phyloP scores from a whole-genome alignment of 2,329 filamentous ascomycete species.

The Blastomyces gilchristii region DNA sequence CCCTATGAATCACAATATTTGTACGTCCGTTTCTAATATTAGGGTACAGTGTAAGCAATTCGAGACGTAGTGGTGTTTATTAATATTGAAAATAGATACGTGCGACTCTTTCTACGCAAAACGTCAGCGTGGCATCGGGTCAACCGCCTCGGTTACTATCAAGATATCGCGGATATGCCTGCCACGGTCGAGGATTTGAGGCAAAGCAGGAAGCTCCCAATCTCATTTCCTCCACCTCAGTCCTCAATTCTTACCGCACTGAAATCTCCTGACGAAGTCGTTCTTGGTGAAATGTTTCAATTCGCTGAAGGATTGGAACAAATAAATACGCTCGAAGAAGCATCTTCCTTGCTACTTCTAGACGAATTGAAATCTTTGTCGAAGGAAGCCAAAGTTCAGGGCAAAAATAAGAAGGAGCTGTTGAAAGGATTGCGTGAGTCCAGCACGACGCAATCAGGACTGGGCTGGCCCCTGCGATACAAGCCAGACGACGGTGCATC shows the following conservation, averaged over 20 bases:
- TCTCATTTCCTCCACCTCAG: constrained; percentile 22
- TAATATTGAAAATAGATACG: constrained; percentile 51
- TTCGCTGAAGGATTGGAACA: constrained; percentile 74
- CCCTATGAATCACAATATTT: constrained; percentile 83
- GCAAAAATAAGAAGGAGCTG: constrained; percentile 78
- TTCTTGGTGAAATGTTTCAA: constrained; percentile 50
- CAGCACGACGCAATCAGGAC: constrained; percentile 62
- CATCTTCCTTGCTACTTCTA: constrained; percentile 66
- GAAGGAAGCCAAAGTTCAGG: constrained; percentile 76
- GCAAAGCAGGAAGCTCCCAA: constrained; percentile 45
- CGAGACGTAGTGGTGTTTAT: neutral
- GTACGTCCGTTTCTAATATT: constrained; percentile 40
- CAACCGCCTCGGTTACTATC: constrained; percentile 64
- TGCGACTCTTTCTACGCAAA: constrained; percentile 85
- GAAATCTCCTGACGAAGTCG: constrained; percentile 37
- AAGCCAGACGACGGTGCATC: constrained; percentile 54
- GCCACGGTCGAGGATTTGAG: constrained; percentile 58
- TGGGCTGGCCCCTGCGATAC: constrained; percentile 59
- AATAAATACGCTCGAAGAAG: constrained; percentile 72
- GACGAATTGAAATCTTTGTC: constrained; percentile 79
- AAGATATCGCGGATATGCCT: constrained; percentile 67
- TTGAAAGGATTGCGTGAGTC: constrained; percentile 61
- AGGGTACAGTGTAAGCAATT: neutral
- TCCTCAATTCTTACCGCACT: constrained; percentile 39
- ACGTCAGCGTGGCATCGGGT: constrained; percentile 84